Base-by-base conservation (phyloP, 192 early-diverging fungal species). In the Gigaspora rosea region DNA sequence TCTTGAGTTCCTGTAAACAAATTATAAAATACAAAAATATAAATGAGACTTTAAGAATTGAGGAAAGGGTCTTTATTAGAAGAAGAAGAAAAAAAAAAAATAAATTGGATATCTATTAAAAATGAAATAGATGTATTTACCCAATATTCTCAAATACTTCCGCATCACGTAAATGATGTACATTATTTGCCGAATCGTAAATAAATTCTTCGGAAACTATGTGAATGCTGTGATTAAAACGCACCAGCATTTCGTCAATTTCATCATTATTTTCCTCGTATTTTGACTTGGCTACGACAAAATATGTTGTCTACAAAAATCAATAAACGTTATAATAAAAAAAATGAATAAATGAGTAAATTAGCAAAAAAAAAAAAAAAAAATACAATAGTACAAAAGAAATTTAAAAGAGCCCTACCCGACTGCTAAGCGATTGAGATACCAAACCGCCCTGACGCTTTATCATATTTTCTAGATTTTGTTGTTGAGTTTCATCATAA, bases 181-280 rank as follows among this genome's bases (percentile, higher is more conserved):
- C 33, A 20, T 51, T 69, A 50, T 48, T 51, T 51, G 15, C 41
- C 22, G 47, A 22, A 54, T 61, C n/a, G 0, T 63, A 74, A 41
- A 74, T 11, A 32, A 58, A 63, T 16, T 50, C 16, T 61, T 41
- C 57, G n/a, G 12, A 57, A 32, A 62, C n/a, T 3, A 74, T 47
- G 18, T 48, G 47, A 16, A 61, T 20, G 36, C 61, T 61, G 22
- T 49, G 3, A 41, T 41, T 62, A 61, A 15, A 16, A 16, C 48
- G 33, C 20, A 41, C 69, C 36, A n/a, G n/a, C n/a, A 71, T 35
- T 13, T 71, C 69, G 10, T 71, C 22, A 52, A 49, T 27, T 52
- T 54, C 50, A 13, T 22, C n/a, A 8, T 32, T 33, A 32, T 71
- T 27, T 27, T 27, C 27, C 27, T 27, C 27, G 16, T 22, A 16